phyloP scores from a whole-genome alignment of 208 protist species.

The Crithidia bombi region DNA sequence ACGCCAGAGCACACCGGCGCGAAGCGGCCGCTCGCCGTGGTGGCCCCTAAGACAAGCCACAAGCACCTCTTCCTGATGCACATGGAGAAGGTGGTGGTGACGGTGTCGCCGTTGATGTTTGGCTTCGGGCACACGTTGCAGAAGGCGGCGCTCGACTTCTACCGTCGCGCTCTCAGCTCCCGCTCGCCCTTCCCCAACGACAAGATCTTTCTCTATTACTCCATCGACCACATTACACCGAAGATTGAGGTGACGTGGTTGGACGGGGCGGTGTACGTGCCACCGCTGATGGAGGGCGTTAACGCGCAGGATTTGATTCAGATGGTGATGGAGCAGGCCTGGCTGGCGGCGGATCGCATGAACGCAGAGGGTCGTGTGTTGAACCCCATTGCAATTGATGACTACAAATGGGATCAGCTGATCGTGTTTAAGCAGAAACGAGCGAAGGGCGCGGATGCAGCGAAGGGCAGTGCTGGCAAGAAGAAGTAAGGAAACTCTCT shows the following conservation, averaged over 20 bases:
- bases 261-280: constrained; percentile 82
- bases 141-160: constrained; percentile 87
- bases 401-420: constrained; percentile 92
- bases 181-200: constrained; percentile 85
- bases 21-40: constrained; percentile 82
- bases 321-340: constrained; percentile 93
- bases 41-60: constrained; percentile 83
- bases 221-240: constrained; percentile 85
- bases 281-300: constrained; percentile 85
- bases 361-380: constrained; percentile 74
- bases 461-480: constrained; percentile 44
- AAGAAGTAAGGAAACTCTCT: constrained; percentile 49
- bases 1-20: constrained; percentile 84
- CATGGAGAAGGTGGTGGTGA: constrained; percentile 90
- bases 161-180: constrained; percentile 81
- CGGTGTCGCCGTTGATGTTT: constrained; percentile 85
- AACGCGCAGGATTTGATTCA: constrained; percentile 85
- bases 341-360: constrained; percentile 89
- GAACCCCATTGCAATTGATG: constrained; percentile 88
- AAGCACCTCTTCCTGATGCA: constrained; percentile 87
- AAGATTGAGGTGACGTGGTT: constrained; percentile 91
- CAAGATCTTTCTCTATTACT: constrained; percentile 89
- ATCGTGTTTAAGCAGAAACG: constrained; percentile 90
- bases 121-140: constrained; percentile 87
- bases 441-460: constrained; percentile 62